Conservation (phyloP, 257 asterid species). For the Lavandula angustifolia region DNA sequence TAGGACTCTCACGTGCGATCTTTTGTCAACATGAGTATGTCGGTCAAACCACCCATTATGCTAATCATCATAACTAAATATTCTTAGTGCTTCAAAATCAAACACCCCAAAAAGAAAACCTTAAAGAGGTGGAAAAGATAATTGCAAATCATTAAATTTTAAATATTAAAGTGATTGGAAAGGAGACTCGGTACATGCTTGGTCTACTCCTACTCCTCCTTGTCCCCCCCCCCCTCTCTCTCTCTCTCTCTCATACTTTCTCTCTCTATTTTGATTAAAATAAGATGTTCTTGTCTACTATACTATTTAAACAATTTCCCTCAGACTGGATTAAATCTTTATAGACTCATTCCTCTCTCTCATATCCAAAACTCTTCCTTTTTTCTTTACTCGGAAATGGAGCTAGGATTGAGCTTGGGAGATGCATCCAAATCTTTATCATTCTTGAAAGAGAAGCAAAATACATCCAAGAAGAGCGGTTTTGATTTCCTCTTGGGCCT, state of each 20-base stretch:
- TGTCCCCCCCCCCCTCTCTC: slow-evolving; percentile 24
- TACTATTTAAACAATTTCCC: slow-evolving; percentile 35
- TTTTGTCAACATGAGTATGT: slow-evolving; percentile 56
- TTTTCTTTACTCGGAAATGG: slow-evolving; percentile 42
- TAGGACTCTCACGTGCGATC: slow-evolving; percentile 56
- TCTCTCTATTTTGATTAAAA: slow-evolving; percentile 22
- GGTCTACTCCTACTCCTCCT: slow-evolving; percentile 43
- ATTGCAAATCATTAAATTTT: slow-evolving; percentile 34
- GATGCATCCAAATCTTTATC: slow-evolving; percentile 42
- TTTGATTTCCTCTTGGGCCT: slow-evolving; percentile 53
- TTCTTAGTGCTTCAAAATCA: slow-evolving; percentile 26
- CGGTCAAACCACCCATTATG: slow-evolving; percentile 56
- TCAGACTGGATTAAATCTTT: slow-evolving; percentile 45
- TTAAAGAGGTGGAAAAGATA: slow-evolving; percentile 28
- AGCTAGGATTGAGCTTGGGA: slow-evolving; percentile 73
- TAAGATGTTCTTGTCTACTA: background rate
- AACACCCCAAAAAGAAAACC: slow-evolving; percentile 25
- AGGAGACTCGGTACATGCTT: slow-evolving; percentile 36
- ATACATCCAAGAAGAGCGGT: slow-evolving; percentile 20
- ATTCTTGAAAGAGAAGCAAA: slow-evolving; percentile 29
- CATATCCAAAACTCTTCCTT: slow-evolving; percentile 27
- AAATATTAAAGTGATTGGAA: slow-evolving; percentile 24
- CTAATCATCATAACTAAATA: slow-evolving; percentile 41
- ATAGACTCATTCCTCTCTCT: slow-evolving; percentile 49
- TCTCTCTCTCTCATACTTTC: background rate